These are phyloP conservation scores for Mesembryanthemum crystallinum DNA, from an alignment of 148 eudicot genomes.

Conservation along the genomic window DNA sequence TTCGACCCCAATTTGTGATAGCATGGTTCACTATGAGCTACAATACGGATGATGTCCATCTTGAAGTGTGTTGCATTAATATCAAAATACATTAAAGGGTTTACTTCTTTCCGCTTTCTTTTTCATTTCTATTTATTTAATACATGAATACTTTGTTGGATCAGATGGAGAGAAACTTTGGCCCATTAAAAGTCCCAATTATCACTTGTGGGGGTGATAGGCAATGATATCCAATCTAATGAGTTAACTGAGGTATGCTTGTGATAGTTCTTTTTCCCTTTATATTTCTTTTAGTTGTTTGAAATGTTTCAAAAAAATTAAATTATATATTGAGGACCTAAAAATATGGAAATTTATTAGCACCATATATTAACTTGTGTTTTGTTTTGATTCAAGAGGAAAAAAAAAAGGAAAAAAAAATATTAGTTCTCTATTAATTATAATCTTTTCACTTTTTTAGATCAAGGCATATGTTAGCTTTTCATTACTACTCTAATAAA, in stretches of 20 bases:
- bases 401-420: too few relatives aligned
- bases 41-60: neutral
- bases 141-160: neutral
- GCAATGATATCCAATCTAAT: neutral
- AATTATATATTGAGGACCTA: too few relatives aligned
- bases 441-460: too few relatives aligned
- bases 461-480: too few relatives aligned
- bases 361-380: too few relatives aligned
- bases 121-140: neutral
- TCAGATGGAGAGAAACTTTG: slow-evolving; percentile 1
- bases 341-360: too few relatives aligned
- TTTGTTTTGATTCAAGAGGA: too few relatives aligned
- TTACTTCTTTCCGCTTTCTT: neutral
- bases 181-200: neutral
- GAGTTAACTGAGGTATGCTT: neutral
- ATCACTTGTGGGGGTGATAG: slow-evolving; percentile 3
- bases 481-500: too few relatives aligned
- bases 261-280: neutral
- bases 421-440: too few relatives aligned
- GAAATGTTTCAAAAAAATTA: neutral
- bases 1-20: slow-evolving; percentile 9
- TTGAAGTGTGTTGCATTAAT: neutral
- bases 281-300: neutral
- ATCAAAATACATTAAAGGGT: too few relatives aligned
- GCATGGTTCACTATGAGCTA: neutral